Evolutionary conservation across 768 basidiomycete species (phyloP).

Genomic region (Trichaptum fuscoviolaceum): DNA sequence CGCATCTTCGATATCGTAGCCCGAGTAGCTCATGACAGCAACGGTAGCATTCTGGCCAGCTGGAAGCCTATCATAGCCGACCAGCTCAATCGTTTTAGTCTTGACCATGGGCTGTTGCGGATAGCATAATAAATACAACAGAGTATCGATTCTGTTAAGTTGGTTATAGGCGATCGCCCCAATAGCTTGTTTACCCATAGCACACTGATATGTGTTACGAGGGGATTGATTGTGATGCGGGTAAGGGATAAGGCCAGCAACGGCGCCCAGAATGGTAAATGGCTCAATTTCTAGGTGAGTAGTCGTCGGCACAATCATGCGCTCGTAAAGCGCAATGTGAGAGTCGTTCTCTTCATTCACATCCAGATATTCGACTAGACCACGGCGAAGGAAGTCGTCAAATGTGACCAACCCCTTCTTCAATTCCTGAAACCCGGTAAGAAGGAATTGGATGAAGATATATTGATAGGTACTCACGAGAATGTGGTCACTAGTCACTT

Average conservation of each 20-base stretch:
- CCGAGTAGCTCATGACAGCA: constrained; percentile 98
- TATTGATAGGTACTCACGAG: constrained; percentile 38
- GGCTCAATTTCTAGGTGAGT: constrained; percentile 99
- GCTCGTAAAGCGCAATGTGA: constrained; percentile 91
- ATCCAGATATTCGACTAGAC: constrained; percentile 96
- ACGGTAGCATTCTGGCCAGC: constrained; percentile 98
- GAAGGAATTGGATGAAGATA: constrained; percentile 11
- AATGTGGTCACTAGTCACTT: constrained; percentile 78
- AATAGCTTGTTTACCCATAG: constrained; percentile 99
- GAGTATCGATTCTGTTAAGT: constrained; percentile 93
- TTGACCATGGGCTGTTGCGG: constrained; percentile 99
- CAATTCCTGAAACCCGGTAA: constrained; percentile 49
- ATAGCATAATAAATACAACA: constrained; percentile 96
- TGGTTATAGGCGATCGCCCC: constrained; percentile 99
- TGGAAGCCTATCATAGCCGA: constrained; percentile 94
- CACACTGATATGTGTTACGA: constrained; percentile 98
- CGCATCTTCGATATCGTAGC: constrained; percentile 99
- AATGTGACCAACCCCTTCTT: constrained; percentile 77
- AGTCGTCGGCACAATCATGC: constrained; percentile 72
- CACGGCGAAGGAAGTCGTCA: constrained; percentile 89
- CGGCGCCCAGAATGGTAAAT: constrained; percentile 94
- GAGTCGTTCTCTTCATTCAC: constrained; percentile 99
- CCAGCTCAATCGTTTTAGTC: constrained; percentile 94
- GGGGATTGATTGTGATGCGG: constrained; percentile 99
- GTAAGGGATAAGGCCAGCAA: constrained; percentile 97